A percentile compares a stretch with the other conserved stretches of the same genome.
Conservation (phyloP, 805 yeast genomes). For the Candida sithepensis region DNA sequence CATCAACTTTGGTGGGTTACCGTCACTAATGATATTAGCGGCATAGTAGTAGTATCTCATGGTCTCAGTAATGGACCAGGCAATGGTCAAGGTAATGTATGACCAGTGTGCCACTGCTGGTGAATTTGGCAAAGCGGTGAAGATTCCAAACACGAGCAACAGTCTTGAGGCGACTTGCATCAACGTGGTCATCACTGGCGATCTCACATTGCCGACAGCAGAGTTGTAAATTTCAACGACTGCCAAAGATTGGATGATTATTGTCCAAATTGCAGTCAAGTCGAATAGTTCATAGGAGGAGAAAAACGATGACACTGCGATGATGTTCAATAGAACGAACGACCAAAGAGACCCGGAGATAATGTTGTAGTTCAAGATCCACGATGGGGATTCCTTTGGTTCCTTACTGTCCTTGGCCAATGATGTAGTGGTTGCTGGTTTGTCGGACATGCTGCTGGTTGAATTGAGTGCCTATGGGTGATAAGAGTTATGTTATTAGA, state of each 20-base stretch:
- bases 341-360: conserved; percentile 33
- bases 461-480: too few relatives aligned
- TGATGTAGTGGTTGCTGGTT: background rate
- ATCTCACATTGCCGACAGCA: conserved; percentile 71
- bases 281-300: conserved; percentile 69
- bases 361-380: conserved; percentile 32
- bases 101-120: conserved; percentile 58
- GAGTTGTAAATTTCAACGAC: conserved; percentile 79
- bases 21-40: conserved; percentile 49
- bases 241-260: conserved; percentile 74
- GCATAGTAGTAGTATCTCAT: conserved; percentile 89
- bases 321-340: conserved; percentile 27
- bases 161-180: conserved; percentile 88
- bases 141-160: conserved; percentile 77
- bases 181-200: conserved; percentile 79
- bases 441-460: background rate
- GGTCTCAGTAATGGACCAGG: conserved; percentile 95
- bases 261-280: conserved; percentile 54
- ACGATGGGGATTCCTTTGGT: conserved; percentile 13
- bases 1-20: conserved; percentile 53
- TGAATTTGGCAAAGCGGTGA: conserved; percentile 68
- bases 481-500: too few relatives aligned
- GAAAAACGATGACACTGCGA: conserved; percentile 17
- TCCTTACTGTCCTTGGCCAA: background rate
- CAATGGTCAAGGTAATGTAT: conserved; percentile 64